Percentiles rank a stretch among this genome's conserved stretches.
These are phyloP conservation scores for Coemansia sp. DNA, from an alignment of 192 early-diverging fungal genomes.

Conservation along the genomic window DNA sequence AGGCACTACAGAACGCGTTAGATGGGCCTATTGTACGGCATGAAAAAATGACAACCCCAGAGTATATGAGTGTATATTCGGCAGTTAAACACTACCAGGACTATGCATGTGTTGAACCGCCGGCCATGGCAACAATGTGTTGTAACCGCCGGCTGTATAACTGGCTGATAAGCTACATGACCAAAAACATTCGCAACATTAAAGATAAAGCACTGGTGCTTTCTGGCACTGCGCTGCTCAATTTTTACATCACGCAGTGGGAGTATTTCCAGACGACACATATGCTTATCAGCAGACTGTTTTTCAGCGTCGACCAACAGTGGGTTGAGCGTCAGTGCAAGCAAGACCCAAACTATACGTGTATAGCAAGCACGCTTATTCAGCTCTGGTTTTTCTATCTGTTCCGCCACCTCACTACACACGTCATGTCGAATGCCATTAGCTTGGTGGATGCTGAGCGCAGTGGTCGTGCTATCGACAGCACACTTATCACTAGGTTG, in stretches of 20 bases:
- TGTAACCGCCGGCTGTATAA: not conserved
- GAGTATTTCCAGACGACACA: slow-evolving; percentile 57
- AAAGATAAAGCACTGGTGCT: not conserved
- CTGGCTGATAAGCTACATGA: slow-evolving; percentile 9
- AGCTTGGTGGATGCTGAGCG: not conserved
- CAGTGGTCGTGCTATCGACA: not conserved
- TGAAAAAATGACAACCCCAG: not conserved
- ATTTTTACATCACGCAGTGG: slow-evolving; percentile 8
- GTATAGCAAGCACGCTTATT: not conserved
- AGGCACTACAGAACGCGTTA: not conserved
- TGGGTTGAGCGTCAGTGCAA: slow-evolving; percentile 7
- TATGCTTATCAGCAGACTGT: not conserved
- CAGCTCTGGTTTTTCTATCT: slow-evolving; percentile 7
- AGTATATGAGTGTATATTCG: not conserved
- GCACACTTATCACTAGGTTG: not conserved
- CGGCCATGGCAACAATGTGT: not conserved
- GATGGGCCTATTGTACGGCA: not conserved
- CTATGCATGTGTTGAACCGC: not conserved
- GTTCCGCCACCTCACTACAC: not conserved
- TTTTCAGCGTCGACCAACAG: not conserved
- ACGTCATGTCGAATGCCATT: not conserved
- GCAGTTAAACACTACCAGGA: not conserved
- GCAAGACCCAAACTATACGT: not conserved
- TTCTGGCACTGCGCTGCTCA: slow-evolving; percentile 34
- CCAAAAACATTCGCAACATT: not conserved